These are phyloP conservation scores for Austroboletus niveus DNA, from an alignment of 1,284 basidiomycete species.

Conservation along the genomic window DNA sequence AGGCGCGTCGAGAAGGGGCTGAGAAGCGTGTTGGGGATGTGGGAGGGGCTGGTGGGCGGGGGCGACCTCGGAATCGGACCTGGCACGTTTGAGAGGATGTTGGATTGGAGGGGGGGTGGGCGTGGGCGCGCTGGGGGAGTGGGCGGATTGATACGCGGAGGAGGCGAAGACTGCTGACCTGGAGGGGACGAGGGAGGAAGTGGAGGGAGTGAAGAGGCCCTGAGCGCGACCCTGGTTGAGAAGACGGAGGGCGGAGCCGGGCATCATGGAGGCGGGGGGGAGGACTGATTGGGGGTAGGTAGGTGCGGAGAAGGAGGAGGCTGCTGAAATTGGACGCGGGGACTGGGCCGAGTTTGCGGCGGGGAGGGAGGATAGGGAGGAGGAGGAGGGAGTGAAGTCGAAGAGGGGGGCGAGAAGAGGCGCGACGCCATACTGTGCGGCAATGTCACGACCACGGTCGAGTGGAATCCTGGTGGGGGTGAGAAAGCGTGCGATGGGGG, in stretches of 20 bases:
- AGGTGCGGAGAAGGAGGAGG: slow-evolving; percentile 46
- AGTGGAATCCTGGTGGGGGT: slow-evolving; percentile 77
- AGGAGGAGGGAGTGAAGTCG: slow-evolving; percentile 83
- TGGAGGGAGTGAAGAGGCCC: slow-evolving; percentile 80
- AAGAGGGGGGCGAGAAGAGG: slow-evolving; percentile 85
- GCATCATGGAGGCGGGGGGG: slow-evolving; percentile 76
- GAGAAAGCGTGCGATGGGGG: slow-evolving; percentile 8
- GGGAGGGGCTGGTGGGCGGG: slow-evolving; percentile 14
- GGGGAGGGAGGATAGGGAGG: slow-evolving; percentile 59
- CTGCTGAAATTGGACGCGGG: slow-evolving; percentile 51
- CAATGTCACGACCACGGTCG: slow-evolving; percentile 86
- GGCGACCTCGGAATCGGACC: slow-evolving; percentile 45
- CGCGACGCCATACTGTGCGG: slow-evolving; percentile 86
- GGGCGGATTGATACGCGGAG: slow-evolving; percentile 39
- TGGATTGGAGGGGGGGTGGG: slow-evolving; percentile 55
- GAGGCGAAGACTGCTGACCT: slow-evolving; percentile 37
- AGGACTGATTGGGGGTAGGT: slow-evolving; percentile 55
- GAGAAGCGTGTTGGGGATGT: slow-evolving; percentile 24
- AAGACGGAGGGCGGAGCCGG: slow-evolving; percentile 74
- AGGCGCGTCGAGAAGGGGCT: slow-evolving; percentile 40
- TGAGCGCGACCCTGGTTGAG: slow-evolving; percentile 83
- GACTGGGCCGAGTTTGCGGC: slow-evolving; percentile 47
- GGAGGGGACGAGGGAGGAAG: slow-evolving; percentile 46
- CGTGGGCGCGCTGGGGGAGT: slow-evolving; percentile 46
- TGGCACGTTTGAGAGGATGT: slow-evolving; percentile 44